These are phyloP conservation scores for Colletotrichum truncatum DNA, from an alignment of 2,329 filamentous ascomycete species.

Conservation along the genomic window DNA sequence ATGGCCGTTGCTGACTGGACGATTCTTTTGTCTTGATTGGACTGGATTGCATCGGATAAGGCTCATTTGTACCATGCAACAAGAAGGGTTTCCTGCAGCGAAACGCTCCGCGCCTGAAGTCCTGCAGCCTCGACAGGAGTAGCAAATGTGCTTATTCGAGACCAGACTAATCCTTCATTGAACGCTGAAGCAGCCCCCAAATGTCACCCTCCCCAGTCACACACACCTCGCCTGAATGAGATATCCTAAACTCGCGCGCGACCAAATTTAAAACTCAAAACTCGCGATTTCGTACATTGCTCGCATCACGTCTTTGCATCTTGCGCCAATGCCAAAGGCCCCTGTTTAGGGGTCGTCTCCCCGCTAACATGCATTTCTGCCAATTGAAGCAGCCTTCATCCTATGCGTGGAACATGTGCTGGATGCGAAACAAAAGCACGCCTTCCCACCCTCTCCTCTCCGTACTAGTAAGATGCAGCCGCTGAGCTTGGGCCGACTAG, in stretches of 20 bases:
- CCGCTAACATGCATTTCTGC: neutral
- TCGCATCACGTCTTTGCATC: conserved; percentile 8
- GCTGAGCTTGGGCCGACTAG: conserved; percentile 1
- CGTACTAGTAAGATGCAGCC: conserved; percentile 15
- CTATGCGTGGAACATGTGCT: conserved; percentile 5
- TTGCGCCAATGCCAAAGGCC: neutral
- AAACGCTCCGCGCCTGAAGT: conserved; percentile 19
- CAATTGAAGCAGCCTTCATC: neutral
- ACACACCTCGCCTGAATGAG: conserved; percentile 1
- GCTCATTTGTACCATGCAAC: too few species aligned
- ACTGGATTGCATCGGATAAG: neutral
- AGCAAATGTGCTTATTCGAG: neutral
- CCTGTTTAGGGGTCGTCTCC: neutral
- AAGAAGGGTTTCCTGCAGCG: conserved; percentile 5
- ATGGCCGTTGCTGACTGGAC: conserved; percentile 13
- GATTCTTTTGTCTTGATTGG: neutral
- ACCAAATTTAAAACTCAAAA: neutral
- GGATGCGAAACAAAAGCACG: neutral
- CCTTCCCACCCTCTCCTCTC: neutral
- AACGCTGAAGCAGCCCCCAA: neutral
- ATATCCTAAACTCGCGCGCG: neutral
- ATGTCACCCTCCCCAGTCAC: neutral
- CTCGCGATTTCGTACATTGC: conserved; percentile 11
- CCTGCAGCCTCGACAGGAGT: conserved; percentile 3
- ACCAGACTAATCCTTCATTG: neutral